Evolutionary conservation across 2,329 filamentous ascomycete species (phyloP).

Genomic region (Aspergillus fumigatus): DNA sequence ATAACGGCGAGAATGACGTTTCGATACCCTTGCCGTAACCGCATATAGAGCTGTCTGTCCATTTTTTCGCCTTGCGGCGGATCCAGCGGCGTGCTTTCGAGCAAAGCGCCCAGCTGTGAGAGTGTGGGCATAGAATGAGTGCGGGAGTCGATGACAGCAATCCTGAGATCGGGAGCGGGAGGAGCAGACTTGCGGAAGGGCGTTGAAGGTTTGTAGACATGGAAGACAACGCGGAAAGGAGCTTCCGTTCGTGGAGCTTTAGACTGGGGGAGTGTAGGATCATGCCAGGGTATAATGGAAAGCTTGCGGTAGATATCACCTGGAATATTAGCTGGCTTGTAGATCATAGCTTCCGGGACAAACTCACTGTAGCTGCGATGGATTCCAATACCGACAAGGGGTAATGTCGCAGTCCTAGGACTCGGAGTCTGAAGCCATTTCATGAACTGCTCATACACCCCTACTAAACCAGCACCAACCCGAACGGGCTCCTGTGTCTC

Average conservation of each 20-base stretch:
- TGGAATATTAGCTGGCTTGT: slow-evolving; percentile 31
- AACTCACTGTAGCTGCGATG: slow-evolving; percentile 50
- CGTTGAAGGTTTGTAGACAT: slow-evolving; percentile 72
- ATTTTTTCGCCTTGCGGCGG: slow-evolving; percentile 51
- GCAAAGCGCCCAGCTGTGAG: slow-evolving; percentile 63
- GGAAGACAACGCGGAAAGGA: slow-evolving; percentile 70
- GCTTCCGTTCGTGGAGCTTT: slow-evolving; percentile 27
- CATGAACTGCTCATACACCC: slow-evolving; percentile 31
- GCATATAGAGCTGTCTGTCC: slow-evolving; percentile 60
- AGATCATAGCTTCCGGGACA: neutral
- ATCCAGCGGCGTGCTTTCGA: slow-evolving; percentile 69
- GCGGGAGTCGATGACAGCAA: slow-evolving; percentile 75
- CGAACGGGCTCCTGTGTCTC: slow-evolving; percentile 3
- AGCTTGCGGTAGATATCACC: slow-evolving; percentile 72
- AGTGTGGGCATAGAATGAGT: slow-evolving; percentile 64
- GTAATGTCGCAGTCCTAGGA: slow-evolving; percentile 38
- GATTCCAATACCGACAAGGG: slow-evolving; percentile 49
- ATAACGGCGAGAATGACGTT: slow-evolving; percentile 85
- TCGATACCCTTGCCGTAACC: slow-evolving; percentile 76
- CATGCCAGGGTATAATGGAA: slow-evolving; percentile 67
- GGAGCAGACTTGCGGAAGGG: slow-evolving; percentile 76
- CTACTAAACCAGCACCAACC: slow-evolving; percentile 23
- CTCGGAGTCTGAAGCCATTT: slow-evolving; percentile 28
- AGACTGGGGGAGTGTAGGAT: slow-evolving; percentile 43
- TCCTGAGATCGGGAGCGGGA: slow-evolving; percentile 73